phyloP scores from a whole-genome alignment of 2,329 filamentous ascomycete genomes.

The Trichoderma gracile region DNA sequence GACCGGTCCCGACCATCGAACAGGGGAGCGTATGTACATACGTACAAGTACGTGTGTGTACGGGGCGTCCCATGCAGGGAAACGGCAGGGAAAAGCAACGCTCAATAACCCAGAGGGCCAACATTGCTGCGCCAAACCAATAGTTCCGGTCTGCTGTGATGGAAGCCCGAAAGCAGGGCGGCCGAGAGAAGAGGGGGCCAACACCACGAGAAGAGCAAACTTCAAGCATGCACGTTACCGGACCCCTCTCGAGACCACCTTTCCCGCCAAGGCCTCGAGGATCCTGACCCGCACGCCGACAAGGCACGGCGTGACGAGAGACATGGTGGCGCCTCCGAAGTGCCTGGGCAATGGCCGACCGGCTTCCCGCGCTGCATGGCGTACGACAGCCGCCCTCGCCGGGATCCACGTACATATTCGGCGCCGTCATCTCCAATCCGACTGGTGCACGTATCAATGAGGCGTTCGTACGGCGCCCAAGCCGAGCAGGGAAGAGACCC shows the following conservation, averaged over 20 bases:
- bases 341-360: constrained; percentile 8
- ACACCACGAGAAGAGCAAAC: not conserved
- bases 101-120: not conserved
- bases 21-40: too few relatives aligned
- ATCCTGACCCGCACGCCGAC: not conserved
- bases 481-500: not conserved
- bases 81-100: not conserved
- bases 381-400: constrained; percentile 15
- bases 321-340: constrained; percentile 19
- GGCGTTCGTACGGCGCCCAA: not conserved
- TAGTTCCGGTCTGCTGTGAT: not conserved
- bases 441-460: constrained; percentile 23
- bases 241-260: not conserved
- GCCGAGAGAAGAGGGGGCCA: not conserved
- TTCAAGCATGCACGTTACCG: not conserved
- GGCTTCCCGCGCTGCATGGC: constrained; percentile 20
- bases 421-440: constrained; percentile 15
- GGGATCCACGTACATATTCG: constrained; percentile 18
- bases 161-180: not conserved
- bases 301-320: constrained; percentile 12
- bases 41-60: not conserved
- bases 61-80: not conserved
- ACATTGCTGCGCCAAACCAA: not conserved
- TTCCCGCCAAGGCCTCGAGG: not conserved
- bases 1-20: not conserved